Base-by-base conservation (phyloP, 805 yeast species). In the Debaryomyces prosopidis region DNA sequence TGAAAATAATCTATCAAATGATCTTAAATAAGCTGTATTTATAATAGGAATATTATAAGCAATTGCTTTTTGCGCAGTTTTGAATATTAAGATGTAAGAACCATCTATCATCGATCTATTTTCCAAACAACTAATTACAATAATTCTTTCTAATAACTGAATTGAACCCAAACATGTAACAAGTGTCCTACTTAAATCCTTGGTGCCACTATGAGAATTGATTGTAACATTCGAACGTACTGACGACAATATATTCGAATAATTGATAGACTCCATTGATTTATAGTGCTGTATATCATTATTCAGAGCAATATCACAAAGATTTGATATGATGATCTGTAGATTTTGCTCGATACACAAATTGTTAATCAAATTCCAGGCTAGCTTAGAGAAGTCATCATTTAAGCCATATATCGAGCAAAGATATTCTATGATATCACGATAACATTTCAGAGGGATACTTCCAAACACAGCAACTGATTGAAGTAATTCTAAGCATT, bases 391-490 rank as follows among this genome's bases (percentile, higher is more conserved):
- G 30, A 76, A 63, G 4, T 63, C 55, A 7, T 69, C 61, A 14
- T 72, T 68, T 26, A 70, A 51, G 1, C 68, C 60, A 26, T 69
- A 59, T 1, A 75, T 62, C 2, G 77, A 77, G 48, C 84, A 75
- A 6, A 82, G 53, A 11, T 79, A 68, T 43, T 69, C 70, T 3
- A 81, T 57, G 0, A 71, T 60, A 5, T 63, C 60, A 16, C 55
- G 61, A 19, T 77, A 59, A n/a, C 59, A 57, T 1, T 61, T 49
- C 6, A 61, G 46, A 0, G 86, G 85, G 2, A 82, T 52, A 20
- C 62, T 54, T 0, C 84, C 82, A 50, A 68, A 77, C 1, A 71
- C 57, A 38, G 77, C 64, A 4, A 76, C 62, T 0, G 78, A 62
- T 36, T 73, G 71, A 7, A 82, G 50, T n/a, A 78, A 47, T 3